These are phyloP conservation scores for Neurospora sp. DNA, from an alignment of 2,329 filamentous ascomycete genomes.

Conservation along the genomic window DNA sequence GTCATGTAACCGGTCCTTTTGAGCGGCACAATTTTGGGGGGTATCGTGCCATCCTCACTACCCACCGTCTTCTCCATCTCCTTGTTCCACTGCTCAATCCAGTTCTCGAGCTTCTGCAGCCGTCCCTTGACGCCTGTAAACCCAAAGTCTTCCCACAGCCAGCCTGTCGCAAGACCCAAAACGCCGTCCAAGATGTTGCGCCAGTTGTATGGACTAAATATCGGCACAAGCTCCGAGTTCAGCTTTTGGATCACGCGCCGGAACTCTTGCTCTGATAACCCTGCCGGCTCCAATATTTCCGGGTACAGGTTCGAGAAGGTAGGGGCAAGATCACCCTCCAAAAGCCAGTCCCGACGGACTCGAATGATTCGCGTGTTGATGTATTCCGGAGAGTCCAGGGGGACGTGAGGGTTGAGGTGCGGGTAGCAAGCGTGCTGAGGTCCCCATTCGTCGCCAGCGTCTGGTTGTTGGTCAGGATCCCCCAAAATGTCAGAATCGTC, in stretches of 20 bases:
- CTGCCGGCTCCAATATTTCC: slow-evolving; percentile 80
- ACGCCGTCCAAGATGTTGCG: slow-evolving; percentile 73
- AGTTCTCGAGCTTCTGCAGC: slow-evolving; percentile 61
- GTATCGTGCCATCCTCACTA: slow-evolving; percentile 38
- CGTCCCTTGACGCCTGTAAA: slow-evolving; percentile 65
- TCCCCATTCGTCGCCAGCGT: slow-evolving; percentile 76
- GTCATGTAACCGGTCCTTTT: slow-evolving; percentile 82
- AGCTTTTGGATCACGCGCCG: slow-evolving; percentile 70
- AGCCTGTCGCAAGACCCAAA: slow-evolving; percentile 76
- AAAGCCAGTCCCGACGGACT: slow-evolving; percentile 83
- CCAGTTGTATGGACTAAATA: slow-evolving; percentile 68
- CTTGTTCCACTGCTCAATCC: slow-evolving; percentile 80
- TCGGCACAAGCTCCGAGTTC: slow-evolving; percentile 65
- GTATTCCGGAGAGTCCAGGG: slow-evolving; percentile 64
- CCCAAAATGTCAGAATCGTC: slow-evolving; percentile 53
- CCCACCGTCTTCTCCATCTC: slow-evolving; percentile 51
- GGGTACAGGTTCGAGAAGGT: slow-evolving; percentile 94
- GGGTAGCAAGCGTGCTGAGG: slow-evolving; percentile 91
- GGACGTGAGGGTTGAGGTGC: slow-evolving; percentile 85
- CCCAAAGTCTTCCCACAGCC: slow-evolving; percentile 89
- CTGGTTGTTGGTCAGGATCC: slow-evolving; percentile 52
- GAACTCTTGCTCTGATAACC: slow-evolving; percentile 80
- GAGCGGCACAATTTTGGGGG: slow-evolving; percentile 67
- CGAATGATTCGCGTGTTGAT: slow-evolving; percentile 79
- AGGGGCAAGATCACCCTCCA: slow-evolving; percentile 80